A percentile compares a stretch with the other conserved stretches of the same genome.
Evolutionary conservation across 2,329 filamentous ascomycete genomes (phyloP).

Genomic region (Hysterium pulicare): DNA sequence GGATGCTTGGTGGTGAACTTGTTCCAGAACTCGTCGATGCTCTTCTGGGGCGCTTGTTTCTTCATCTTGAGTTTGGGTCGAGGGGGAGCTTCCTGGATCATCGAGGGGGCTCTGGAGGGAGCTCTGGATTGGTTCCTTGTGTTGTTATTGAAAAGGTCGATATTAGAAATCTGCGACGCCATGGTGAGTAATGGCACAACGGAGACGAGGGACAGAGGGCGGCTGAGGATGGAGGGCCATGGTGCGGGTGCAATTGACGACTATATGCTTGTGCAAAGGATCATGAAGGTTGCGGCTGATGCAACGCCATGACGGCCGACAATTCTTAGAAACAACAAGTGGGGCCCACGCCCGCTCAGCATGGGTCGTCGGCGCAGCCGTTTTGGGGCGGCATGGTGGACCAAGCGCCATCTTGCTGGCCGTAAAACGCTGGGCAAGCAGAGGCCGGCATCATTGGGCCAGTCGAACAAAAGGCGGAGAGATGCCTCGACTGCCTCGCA

Average conservation of each 20-base stretch:
- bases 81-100: conserved; percentile 24
- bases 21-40: conserved; percentile 69
- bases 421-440: too few species aligned
- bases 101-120: conserved; percentile 34
- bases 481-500: too few species aligned
- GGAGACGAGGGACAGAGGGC: conserved; percentile 3
- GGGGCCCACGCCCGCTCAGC: too few species aligned
- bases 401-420: too few species aligned
- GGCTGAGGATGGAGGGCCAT: neutral
- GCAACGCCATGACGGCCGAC: too few species aligned
- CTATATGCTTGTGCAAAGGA: neutral
- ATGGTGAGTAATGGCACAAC: conserved; percentile 24
- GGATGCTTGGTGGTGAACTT: conserved; percentile 66
- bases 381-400: too few species aligned
- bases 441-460: too few species aligned
- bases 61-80: conserved; percentile 32
- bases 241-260: neutral
- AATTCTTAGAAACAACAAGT: too few species aligned
- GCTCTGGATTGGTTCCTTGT: conserved; percentile 12
- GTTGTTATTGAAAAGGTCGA: conserved; percentile 36
- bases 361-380: too few species aligned
- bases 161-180: conserved; percentile 33
- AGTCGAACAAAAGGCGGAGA: too few species aligned
- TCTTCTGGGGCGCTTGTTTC: conserved; percentile 61
- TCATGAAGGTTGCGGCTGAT: neutral